These are phyloP conservation scores for Rickenella mellea DNA, from an alignment of 768 basidiomycete species.

Conservation along the genomic window DNA sequence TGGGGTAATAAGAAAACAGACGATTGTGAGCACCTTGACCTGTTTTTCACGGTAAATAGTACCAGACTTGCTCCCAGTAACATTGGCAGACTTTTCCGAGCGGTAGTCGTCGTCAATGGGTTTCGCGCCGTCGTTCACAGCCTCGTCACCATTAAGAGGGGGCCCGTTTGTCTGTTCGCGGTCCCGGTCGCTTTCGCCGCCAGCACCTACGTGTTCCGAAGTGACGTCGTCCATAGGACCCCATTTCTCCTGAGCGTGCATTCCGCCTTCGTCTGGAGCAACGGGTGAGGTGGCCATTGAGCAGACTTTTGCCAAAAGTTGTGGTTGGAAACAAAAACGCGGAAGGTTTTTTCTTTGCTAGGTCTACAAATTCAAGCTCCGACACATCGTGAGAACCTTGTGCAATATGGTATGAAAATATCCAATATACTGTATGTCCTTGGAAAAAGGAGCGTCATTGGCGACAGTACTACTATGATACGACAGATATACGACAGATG, in stretches of 20 bases:
- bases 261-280: constrained; percentile 6
- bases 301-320: too few relatives aligned
- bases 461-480: too few relatives aligned
- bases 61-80: too few relatives aligned
- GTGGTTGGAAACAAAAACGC: too few relatives aligned
- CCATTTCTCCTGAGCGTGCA: constrained; percentile 12
- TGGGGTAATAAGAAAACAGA: constrained; percentile 5
- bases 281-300: constrained; percentile 17
- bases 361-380: too few relatives aligned
- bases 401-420: too few relatives aligned
- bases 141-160: background rate
- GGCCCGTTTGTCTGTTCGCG: background rate
- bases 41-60: constrained; percentile 51
- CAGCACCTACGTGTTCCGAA: constrained; percentile 8
- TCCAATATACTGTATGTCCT: too few relatives aligned
- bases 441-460: too few relatives aligned
- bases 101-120: background rate
- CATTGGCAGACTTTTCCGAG: background rate
- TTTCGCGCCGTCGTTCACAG: background rate
- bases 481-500: too few relatives aligned
- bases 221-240: constrained; percentile 10
- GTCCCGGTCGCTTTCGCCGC: constrained; percentile 6
- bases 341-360: too few relatives aligned
- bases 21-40: constrained; percentile 72
- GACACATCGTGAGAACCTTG: too few relatives aligned